Conservation (phyloP, 2,329 filamentous ascomycete genomes). For the Neofusicoccum sp. region DNA sequence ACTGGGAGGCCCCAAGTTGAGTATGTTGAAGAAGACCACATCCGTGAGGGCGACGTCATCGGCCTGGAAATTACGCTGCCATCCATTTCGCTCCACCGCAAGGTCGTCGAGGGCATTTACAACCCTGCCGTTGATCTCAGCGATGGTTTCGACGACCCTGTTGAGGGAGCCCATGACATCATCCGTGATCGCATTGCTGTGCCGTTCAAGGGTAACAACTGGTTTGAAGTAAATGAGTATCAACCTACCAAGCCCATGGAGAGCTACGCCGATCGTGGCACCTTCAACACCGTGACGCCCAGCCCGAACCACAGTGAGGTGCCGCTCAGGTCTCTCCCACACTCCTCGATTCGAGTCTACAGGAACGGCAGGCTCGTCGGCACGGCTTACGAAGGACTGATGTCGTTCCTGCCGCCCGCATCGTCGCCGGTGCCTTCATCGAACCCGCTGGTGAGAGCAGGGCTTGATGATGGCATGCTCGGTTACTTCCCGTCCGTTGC, state of each 20-base stretch:
- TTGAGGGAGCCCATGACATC: conserved; percentile 72
- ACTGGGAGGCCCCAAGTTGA: conserved; percentile 40
- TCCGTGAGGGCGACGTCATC: conserved; percentile 89
- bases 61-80: conserved; percentile 91
- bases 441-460: conserved; percentile 58
- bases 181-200: conserved; percentile 95
- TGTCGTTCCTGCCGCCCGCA: conserved; percentile 89
- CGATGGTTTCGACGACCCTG: conserved; percentile 57
- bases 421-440: conserved; percentile 69
- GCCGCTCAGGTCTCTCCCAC: conserved; percentile 81
- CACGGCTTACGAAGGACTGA: conserved; percentile 81
- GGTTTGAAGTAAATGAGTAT: conserved; percentile 92
- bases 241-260: conserved; percentile 86
- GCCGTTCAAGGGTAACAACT: conserved; percentile 88
- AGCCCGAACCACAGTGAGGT: conserved; percentile 72
- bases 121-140: conserved; percentile 78
- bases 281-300: conserved; percentile 68
- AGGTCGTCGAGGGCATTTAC: conserved; percentile 83
- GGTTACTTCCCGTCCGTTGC: conserved; percentile 95
- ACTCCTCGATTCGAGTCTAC: conserved; percentile 84
- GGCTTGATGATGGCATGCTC: conserved; percentile 90
- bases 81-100: conserved; percentile 80
- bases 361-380: conserved; percentile 90
- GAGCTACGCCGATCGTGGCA: conserved; percentile 55
- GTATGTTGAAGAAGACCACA: conserved; percentile 66